phyloP scores from a whole-genome alignment of 2,329 filamentous ascomycete species.

The Trichoderma harzianum region DNA sequence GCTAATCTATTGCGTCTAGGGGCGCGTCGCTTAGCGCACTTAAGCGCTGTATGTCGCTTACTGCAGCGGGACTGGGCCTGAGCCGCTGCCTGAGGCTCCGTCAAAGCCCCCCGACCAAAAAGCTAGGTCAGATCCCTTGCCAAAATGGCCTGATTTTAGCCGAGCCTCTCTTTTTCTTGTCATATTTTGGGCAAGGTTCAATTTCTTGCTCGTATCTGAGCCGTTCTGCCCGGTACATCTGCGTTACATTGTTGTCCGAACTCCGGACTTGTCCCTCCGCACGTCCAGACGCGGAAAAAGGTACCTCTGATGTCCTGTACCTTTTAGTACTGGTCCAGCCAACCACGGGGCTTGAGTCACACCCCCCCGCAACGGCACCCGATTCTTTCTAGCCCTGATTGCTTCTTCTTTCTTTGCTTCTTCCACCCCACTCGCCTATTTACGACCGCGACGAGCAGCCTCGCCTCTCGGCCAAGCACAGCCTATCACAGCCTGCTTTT shows the following conservation, averaged over 20 bases:
- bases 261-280: background rate
- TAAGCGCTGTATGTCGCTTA: conserved; percentile 19
- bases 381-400: background rate
- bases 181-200: background rate
- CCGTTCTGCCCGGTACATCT: background rate
- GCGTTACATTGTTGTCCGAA: background rate
- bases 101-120: background rate
- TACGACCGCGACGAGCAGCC: conserved; percentile 1
- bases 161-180: background rate
- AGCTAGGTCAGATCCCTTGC: background rate
- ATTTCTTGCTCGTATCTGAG: background rate
- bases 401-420: conserved; percentile 1
- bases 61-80: conserved; percentile 1
- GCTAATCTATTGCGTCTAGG: conserved; percentile 8
- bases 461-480: background rate
- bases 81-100: background rate
- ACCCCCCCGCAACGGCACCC: background rate
- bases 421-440: conserved; percentile 10
- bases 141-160: conserved; percentile 1
- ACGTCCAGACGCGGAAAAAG: background rate
- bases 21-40: conserved; percentile 19
- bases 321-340: background rate
- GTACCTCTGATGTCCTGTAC: background rate
- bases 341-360: background rate
- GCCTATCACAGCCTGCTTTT: background rate